Conservation (phyloP, 192 early-diverging fungal species). For the Podila epigama region DNA sequence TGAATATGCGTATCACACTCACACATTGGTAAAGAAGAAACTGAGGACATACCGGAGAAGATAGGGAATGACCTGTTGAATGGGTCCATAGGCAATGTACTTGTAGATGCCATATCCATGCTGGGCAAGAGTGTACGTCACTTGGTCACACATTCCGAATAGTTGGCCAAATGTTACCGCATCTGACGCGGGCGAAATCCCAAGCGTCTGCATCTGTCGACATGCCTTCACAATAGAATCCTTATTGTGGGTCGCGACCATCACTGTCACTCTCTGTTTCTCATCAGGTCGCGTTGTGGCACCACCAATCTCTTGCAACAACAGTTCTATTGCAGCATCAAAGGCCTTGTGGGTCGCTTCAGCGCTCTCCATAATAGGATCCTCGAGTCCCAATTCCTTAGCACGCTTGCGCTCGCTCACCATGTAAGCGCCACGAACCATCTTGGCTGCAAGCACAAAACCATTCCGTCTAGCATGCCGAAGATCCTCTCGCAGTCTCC, state of each 20-base stretch:
- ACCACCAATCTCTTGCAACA: constrained; percentile 61
- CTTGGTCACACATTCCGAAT: constrained; percentile 92
- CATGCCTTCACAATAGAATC: constrained; percentile 73
- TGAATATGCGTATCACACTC: background rate
- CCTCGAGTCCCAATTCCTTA: constrained; percentile 65
- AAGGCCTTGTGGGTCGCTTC: constrained; percentile 85
- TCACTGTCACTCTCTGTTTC: constrained; percentile 47
- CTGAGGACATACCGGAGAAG: constrained; percentile 75
- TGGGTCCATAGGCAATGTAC: constrained; percentile 91
- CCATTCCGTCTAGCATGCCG: constrained; percentile 71
- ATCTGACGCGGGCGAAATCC: constrained; percentile 61
- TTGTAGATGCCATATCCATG: constrained; percentile 86
- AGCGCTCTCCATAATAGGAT: constrained; percentile 84
- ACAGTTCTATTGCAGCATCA: constrained; percentile 76
- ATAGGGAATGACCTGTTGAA: constrained; percentile 93
- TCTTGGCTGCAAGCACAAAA: constrained; percentile 84
- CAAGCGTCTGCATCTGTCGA: constrained; percentile 65
- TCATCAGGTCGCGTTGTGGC: constrained; percentile 36
- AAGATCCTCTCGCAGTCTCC: constrained; percentile 71
- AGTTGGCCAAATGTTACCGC: constrained; percentile 93
- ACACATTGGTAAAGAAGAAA: background rate
- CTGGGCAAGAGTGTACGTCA: constrained; percentile 81
- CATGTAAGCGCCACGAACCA: constrained; percentile 91
- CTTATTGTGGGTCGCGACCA: constrained; percentile 92
- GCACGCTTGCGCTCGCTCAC: constrained; percentile 73